Evolutionary conservation across 2,329 filamentous ascomycete species (phyloP), one percentile per base, ranked within the genome.

Genomic region (Pyricularia sp.): DNA sequence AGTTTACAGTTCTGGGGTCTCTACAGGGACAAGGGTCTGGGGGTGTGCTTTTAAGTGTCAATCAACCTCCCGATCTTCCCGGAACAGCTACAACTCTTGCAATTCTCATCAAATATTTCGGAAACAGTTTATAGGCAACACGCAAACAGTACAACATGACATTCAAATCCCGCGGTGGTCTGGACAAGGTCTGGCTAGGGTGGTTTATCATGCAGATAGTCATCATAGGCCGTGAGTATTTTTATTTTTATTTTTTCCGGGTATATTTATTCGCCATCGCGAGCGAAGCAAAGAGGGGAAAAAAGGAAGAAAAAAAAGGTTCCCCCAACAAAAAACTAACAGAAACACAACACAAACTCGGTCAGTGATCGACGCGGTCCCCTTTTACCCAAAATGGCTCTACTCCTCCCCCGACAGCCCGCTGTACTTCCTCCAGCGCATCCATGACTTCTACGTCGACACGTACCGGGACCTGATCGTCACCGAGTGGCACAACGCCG

Each of bases 381-480:
- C 78, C 35, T 77, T 83, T 68, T 85, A 84, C 71, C 83, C 83
- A 0, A 66, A 70, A 1, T 73, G 72, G 62, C 76, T 84, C 60
- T 82, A 78, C 72, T 70, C 73, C 2, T 66, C 75, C 0, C 70
- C 76, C 0, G 74, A 71, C 4, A 71, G 78, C 0, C 82, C 82
- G 0, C 73, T 85, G 7, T 78, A 82, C 71, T 75, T 78, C 67
- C 74, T 84, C 60, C 72, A 77, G 67, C 65, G 73, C 44, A 70
- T 84, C 65, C 79, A 81, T 66, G 66, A 73, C 3, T 77, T 75
- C 69, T 85, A 85, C 73, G 72, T 80, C 59, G 66, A 71, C 44
- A 73, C 74, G 12, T 81, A 80, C 69, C 81, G 81, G 65, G 83
- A 86, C 72, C 82, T 81, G 8, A 81, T 83, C 73, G 79, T 82